Conservation (phyloP, 2,329 filamentous ascomycete species). For the Hypoxylon sp. region DNA sequence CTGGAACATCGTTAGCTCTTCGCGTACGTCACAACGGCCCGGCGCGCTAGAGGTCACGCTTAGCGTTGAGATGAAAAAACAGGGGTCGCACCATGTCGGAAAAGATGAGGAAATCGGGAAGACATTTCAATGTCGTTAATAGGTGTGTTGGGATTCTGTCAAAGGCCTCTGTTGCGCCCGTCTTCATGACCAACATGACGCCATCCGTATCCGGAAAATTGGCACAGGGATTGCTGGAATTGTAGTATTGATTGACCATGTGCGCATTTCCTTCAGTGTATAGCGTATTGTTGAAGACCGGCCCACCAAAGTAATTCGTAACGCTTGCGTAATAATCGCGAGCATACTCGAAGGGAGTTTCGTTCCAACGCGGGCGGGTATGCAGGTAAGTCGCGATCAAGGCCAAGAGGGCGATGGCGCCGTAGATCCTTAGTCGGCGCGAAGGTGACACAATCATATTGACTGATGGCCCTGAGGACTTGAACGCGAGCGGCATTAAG, state of each 20-base stretch:
- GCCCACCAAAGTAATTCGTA: constrained; percentile 48
- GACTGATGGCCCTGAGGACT: constrained; percentile 1
- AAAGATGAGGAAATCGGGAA: constrained; percentile 70
- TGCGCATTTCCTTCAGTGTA: constrained; percentile 57
- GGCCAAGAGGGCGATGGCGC: constrained; percentile 46
- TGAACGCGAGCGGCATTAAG: constrained; percentile 25
- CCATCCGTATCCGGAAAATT: constrained; percentile 61
- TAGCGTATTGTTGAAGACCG: constrained; percentile 59
- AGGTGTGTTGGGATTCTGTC: constrained; percentile 70
- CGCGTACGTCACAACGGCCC: neutral
- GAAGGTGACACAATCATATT: constrained; percentile 53
- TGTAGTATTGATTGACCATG: constrained; percentile 55
- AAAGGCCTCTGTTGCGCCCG: constrained; percentile 69
- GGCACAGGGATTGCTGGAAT: constrained; percentile 58
- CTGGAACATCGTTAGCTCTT: constrained; percentile 49
- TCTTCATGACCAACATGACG: constrained; percentile 70
- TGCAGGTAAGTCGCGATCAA: constrained; percentile 49
- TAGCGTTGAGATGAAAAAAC: constrained; percentile 38
- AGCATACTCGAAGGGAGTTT: constrained; percentile 50
- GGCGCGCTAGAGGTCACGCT: constrained; percentile 1
- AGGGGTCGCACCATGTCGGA: constrained; percentile 62
- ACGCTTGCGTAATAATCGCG: constrained; percentile 52
- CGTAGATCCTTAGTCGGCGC: constrained; percentile 52
- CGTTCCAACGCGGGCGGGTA: constrained; percentile 49
- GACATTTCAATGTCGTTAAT: constrained; percentile 67